These are phyloP conservation scores for Exophiala spinifera DNA, from an alignment of 2,329 filamentous ascomycete genomes.

Conservation along the genomic window DNA sequence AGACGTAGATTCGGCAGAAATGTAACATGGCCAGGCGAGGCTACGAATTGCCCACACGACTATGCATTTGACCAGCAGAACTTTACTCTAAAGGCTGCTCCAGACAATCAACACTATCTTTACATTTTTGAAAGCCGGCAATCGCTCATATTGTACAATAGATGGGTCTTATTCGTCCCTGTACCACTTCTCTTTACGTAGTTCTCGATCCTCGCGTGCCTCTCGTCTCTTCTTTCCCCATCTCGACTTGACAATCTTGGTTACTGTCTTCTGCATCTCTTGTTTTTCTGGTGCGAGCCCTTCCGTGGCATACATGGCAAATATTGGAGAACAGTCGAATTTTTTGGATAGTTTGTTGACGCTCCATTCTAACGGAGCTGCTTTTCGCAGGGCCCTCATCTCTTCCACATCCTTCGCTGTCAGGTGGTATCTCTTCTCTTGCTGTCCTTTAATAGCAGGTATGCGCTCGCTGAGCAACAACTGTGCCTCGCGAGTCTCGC, in stretches of 20 bases:
- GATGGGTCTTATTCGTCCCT: conserved; percentile 48
- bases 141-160: conserved; percentile 1
- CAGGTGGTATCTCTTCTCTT: conserved; percentile 62
- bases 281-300: conserved; percentile 49
- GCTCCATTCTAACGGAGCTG: conserved; percentile 60
- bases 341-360: conserved; percentile 57
- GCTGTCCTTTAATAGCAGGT: conserved; percentile 48
- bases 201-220: conserved; percentile 59
- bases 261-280: conserved; percentile 44
- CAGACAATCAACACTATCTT: not conserved
- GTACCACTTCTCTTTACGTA: conserved; percentile 61
- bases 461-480: conserved; percentile 29
- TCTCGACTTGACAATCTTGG: conserved; percentile 55
- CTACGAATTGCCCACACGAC: no score
- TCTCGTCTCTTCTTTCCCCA: conserved; percentile 60
- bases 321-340: conserved; percentile 62
- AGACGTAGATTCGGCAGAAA: conserved; percentile 1
- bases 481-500: conserved; percentile 28
- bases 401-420: conserved; percentile 56
- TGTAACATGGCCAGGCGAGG: not conserved
- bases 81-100: not conserved
- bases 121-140: not conserved
- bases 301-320: conserved; percentile 58
- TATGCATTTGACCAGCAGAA: no score
- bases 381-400: conserved; percentile 54